Evolutionary conservation across 1,139 yeast genomes (phyloP).

Genomic region (Suhomyces maxii): DNA sequence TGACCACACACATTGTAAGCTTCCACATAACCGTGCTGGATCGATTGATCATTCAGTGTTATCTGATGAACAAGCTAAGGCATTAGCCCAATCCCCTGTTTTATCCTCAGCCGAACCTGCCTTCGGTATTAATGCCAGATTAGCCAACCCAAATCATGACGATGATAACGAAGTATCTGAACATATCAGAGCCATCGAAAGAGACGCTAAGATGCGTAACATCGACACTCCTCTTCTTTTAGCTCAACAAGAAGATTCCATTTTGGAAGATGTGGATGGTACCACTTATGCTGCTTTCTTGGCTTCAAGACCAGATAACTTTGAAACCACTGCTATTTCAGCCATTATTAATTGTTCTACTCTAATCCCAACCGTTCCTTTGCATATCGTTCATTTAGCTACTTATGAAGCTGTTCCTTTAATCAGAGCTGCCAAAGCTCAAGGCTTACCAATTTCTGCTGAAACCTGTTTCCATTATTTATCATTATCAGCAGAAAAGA

Average conservation of each 20-base stretch:
- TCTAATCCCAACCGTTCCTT: conserved; percentile 60
- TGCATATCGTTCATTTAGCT: conserved; percentile 90
- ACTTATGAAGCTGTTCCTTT: conserved; percentile 80
- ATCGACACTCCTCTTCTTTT: conserved; percentile 43
- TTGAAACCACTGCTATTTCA: conserved; percentile 81
- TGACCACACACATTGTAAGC: conserved; percentile 36
- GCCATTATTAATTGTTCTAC: conserved; percentile 65
- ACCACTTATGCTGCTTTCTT: conserved; percentile 70
- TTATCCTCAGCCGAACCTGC: conserved; percentile 60
- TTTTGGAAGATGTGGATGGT: conserved; percentile 56
- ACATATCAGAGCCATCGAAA: conserved; percentile 16
- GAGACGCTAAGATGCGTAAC: conserved; percentile 8
- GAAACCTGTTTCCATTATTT: conserved; percentile 95
- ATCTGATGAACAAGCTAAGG: conserved; percentile 50
- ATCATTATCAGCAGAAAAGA: conserved; percentile 71
- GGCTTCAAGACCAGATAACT: conserved; percentile 83
- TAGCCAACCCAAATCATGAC: conserved; percentile 35
- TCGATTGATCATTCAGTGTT: conserved; percentile 39
- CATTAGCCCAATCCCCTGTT: conserved; percentile 54
- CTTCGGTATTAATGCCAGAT: conserved; percentile 47
- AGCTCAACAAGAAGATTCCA: conserved; percentile 46
- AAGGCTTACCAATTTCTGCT: conserved; percentile 64
- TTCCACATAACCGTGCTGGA: conserved; percentile 43
- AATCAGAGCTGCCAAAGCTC: conserved; percentile 60
- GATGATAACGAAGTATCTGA: conserved; percentile 17